Evolutionary conservation across 495 filamentous ascomycete genomes (phyloP), one percentile per base, ranked within the genome.

Genomic region (Tetracladium setigerum): DNA sequence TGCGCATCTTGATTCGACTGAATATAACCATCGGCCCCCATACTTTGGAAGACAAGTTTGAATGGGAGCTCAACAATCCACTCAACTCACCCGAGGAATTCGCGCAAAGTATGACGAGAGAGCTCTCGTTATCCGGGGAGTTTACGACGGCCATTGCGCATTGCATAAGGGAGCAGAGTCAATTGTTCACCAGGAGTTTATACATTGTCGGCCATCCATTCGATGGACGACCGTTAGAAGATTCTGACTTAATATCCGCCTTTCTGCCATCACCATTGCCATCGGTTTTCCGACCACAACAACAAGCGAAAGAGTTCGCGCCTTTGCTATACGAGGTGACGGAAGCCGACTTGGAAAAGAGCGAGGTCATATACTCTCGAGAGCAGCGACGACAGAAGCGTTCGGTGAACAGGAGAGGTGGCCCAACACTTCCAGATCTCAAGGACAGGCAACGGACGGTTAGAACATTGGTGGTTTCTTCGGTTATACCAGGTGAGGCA

Each of bases 61-160:
- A 98, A 66, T 98, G 92, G 92, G 92, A 97, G 58, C 88, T 97
- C 59, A 97, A 97, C 62, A 91, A 96, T 57, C 82, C 89, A 0
- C 70, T 81, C 50, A 97, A 98, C 64, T 91, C 82, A 0, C 89
- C 92, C 0, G 92, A 98, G 63, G 85, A 94, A 45, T 98, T 98
- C 63, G 94, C 92, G 12, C 69, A 79, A 38, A 80, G 81, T 52
- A 91, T 97, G 86, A 81, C 90, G 1, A 76, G 79, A 36, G 92
- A 98, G 46, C 73, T 97, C n/a, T 89, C 87, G 2, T 76, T 98
- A 30, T 87, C 87, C 16, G 92, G 92, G 32, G 92, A 98, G 64
- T 98, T 98, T 60, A 94, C 87, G 7, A 98, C 92, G 0, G 89
- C 92, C 11, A 96, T 98, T 57, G 92, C 94, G 31, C 92, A 97